Percentiles rank a stretch among this genome's conserved stretches.
These are phyloP conservation scores for Fusarium lyarnte DNA, from an alignment of 2,329 filamentous ascomycete species.

Conservation along the genomic window DNA sequence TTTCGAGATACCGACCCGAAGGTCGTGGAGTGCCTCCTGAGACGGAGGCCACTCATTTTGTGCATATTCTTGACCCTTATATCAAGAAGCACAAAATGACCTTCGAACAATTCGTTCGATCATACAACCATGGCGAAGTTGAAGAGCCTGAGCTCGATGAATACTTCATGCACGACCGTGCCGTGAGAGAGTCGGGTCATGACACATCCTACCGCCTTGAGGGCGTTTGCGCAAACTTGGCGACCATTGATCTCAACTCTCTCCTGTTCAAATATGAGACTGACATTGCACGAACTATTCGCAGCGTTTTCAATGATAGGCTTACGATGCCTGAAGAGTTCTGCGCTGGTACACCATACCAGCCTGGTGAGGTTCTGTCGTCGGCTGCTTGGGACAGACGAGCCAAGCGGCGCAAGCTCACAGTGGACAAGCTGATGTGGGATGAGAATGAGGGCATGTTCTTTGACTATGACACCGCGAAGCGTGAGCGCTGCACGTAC, in stretches of 20 bases:
- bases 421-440: conserved; percentile 95
- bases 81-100: conserved; percentile 83
- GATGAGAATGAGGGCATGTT: conserved; percentile 93
- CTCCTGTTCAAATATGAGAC: conserved; percentile 96
- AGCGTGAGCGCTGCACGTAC: conserved; percentile 82
- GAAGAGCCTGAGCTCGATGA: conserved; percentile 89
- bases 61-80: conserved; percentile 83
- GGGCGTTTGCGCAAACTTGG: conserved; percentile 84
- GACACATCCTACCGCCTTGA: conserved; percentile 96
- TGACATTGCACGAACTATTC: conserved; percentile 89
- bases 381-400: conserved; percentile 92
- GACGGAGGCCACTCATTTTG: conserved; percentile 88
- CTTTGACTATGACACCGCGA: conserved; percentile 94
- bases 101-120: conserved; percentile 85
- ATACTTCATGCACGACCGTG: conserved; percentile 96
- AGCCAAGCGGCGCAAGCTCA: conserved; percentile 82
- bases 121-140: conserved; percentile 83
- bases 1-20: conserved; percentile 86
- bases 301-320: conserved; percentile 82
- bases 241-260: conserved; percentile 94
- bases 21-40: conserved; percentile 89
- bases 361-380: conserved; percentile 77
- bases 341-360: conserved; percentile 70
- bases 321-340: conserved; percentile 86
- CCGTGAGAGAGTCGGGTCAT: conserved; percentile 94